These are phyloP conservation scores for Nidula microcarpa DNA, from an alignment of 768 basidiomycete genomes.

Conservation along the genomic window DNA sequence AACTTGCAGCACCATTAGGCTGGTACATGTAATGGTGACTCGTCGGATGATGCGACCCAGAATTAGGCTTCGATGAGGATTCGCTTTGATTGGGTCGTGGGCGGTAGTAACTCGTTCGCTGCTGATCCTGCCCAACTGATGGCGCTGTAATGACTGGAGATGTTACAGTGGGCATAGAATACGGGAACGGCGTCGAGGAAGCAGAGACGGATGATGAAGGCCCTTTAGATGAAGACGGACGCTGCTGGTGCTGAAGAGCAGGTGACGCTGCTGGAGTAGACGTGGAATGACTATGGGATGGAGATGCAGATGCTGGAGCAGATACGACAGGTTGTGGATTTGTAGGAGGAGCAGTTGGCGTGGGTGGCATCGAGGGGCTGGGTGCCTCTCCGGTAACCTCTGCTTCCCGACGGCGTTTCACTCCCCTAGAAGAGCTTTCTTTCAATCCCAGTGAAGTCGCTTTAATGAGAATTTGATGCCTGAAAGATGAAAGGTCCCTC, in stretches of 20 bases:
- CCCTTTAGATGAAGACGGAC: conserved; percentile 29
- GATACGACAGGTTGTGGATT: conserved; percentile 13
- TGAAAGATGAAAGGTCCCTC: conserved; percentile 16
- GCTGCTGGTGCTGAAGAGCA: conserved; percentile 43
- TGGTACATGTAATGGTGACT: conserved; percentile 45
- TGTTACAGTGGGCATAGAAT: conserved; percentile 71
- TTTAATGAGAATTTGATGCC: conserved; percentile 82
- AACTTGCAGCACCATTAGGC: conserved; percentile 28
- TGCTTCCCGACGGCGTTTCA: conserved; percentile 46
- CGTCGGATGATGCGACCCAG: conserved; percentile 10
- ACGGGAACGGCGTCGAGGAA: conserved; percentile 39
- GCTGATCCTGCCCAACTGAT: conserved; percentile 33
- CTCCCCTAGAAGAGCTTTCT: conserved; percentile 61
- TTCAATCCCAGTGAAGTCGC: conserved; percentile 78
- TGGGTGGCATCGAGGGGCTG: conserved; percentile 27
- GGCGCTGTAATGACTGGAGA: conserved; percentile 51
- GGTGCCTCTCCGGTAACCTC: conserved; percentile 18
- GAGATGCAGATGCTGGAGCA: conserved; percentile 20
- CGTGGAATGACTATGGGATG: conserved; percentile 33
- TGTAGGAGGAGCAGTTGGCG: conserved; percentile 17
- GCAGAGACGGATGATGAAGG: conserved; percentile 14
- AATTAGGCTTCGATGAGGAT: conserved; percentile 1
- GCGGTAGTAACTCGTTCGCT: conserved; percentile 54
- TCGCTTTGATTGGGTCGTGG: conserved; percentile 29
- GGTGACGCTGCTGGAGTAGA: conserved; percentile 52